Conservation (phyloP, 2,329 filamentous ascomycete species). For the Sporothrix inflata region DNA sequence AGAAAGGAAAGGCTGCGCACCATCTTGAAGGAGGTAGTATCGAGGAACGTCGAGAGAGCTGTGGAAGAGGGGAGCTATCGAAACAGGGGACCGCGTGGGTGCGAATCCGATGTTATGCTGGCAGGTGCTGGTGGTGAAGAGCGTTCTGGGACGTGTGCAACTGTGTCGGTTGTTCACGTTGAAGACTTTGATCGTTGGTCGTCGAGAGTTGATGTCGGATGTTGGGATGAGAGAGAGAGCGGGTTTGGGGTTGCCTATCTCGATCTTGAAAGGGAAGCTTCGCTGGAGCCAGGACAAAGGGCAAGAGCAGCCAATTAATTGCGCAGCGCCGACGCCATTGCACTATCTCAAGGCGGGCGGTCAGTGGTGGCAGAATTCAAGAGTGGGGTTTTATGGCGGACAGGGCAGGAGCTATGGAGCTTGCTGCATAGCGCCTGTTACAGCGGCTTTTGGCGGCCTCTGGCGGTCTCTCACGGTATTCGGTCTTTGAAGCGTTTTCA, state of each 20-base stretch:
- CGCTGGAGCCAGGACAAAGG: slow-evolving; percentile 15
- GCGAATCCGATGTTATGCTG: background rate
- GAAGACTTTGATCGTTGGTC: background rate
- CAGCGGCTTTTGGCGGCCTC: background rate
- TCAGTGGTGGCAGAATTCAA: slow-evolving; percentile 29
- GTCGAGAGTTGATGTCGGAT: background rate
- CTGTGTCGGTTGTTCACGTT: background rate
- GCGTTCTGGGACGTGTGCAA: background rate
- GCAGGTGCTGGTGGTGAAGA: background rate
- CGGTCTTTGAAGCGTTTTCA: slow-evolving; percentile 20
- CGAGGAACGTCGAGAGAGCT: background rate
- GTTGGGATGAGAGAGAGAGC: background rate
- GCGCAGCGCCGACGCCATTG: slow-evolving; percentile 25
- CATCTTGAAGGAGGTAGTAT: slow-evolving; percentile 14
- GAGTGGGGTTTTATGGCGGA: background rate
- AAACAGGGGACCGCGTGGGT: background rate
- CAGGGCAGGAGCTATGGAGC: background rate
- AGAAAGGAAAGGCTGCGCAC: background rate
- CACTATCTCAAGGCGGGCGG: slow-evolving; percentile 25
- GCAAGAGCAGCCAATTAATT: slow-evolving; percentile 31
- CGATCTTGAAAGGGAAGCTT: slow-evolving; percentile 20
- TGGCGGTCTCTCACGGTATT: background rate
- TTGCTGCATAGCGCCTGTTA: background rate
- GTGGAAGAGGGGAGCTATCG: background rate
- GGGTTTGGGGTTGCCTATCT: slow-evolving; percentile 22